These are phyloP conservation scores for Cercospora sesami DNA, from an alignment of 2,329 filamentous ascomycete species.

Conservation along the genomic window DNA sequence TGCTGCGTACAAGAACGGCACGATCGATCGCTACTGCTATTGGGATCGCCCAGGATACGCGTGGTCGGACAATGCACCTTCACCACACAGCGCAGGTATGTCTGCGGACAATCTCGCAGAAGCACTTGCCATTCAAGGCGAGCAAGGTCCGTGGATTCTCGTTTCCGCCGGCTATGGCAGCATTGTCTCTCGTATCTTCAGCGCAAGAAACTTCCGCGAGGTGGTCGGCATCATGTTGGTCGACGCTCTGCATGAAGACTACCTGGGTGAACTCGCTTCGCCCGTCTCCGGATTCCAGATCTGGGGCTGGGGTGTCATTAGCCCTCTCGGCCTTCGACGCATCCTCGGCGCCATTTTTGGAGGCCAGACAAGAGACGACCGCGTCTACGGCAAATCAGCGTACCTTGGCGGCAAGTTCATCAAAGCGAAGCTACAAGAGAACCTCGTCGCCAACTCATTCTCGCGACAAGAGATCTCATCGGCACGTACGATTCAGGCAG, in stretches of 20 bases:
- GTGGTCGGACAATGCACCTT: constrained; percentile 89
- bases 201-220: constrained; percentile 72
- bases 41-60: constrained; percentile 88
- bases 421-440: constrained; percentile 91
- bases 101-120: constrained; percentile 86
- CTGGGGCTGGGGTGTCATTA: constrained; percentile 83
- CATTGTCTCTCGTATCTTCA: constrained; percentile 88
- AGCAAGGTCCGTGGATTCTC: constrained; percentile 85
- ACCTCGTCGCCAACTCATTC: constrained; percentile 79
- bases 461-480: constrained; percentile 79
- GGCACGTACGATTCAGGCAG: constrained; percentile 74
- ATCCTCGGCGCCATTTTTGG: constrained; percentile 78
- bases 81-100: constrained; percentile 89
- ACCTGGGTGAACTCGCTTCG: constrained; percentile 66
- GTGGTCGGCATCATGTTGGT: constrained; percentile 80
- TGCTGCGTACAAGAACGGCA: constrained; percentile 72
- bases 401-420: constrained; percentile 81
- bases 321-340: constrained; percentile 80
- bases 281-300: constrained; percentile 75
- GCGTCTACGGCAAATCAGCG: constrained; percentile 76
- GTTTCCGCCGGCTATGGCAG: constrained; percentile 84
- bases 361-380: constrained; percentile 76
- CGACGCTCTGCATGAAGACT: constrained; percentile 85
- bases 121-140: constrained; percentile 74
- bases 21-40: constrained; percentile 88